phyloP scores from a whole-genome alignment of 2,329 filamentous ascomycete species.

The Diaporthe sp. region DNA sequence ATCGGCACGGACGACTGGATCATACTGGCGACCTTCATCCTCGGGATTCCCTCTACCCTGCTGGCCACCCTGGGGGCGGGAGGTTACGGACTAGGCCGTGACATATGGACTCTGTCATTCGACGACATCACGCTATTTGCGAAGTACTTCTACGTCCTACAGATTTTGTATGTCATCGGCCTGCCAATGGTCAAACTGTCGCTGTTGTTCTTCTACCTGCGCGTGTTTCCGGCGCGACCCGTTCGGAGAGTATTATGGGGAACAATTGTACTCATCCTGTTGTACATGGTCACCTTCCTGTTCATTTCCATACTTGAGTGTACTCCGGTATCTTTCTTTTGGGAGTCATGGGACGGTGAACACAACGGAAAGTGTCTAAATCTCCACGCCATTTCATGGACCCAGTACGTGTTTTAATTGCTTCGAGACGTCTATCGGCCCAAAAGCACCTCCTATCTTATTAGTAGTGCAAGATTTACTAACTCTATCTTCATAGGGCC shows the following conservation, averaged over 20 bases:
- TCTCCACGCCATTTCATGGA: slow-evolving; percentile 54
- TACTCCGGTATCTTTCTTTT: slow-evolving; percentile 54
- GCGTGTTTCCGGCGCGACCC: slow-evolving; percentile 22
- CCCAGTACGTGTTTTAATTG: neutral
- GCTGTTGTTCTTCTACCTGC: slow-evolving; percentile 36
- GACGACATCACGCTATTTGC: slow-evolving; percentile 45
- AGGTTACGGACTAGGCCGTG: slow-evolving; percentile 44
- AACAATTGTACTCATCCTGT: neutral
- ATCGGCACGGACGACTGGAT: slow-evolving; percentile 41
- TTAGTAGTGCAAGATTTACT: neutral
- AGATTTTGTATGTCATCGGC: slow-evolving; percentile 37
- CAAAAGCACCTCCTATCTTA: too few relatives aligned
- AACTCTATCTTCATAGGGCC: slow-evolving; percentile 48
- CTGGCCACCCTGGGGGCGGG: slow-evolving; percentile 33
- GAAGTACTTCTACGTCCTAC: slow-evolving; percentile 44
- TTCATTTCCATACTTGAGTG: slow-evolving; percentile 54
- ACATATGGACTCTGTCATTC: slow-evolving; percentile 46
- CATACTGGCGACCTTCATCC: slow-evolving; percentile 35
- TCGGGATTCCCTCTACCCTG: slow-evolving; percentile 38
- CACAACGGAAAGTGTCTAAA: slow-evolving; percentile 56
- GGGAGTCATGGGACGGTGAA: slow-evolving; percentile 56
- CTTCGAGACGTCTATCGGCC: too few relatives aligned
- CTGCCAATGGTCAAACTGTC: slow-evolving; percentile 32
- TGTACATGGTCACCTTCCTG: slow-evolving; percentile 47
- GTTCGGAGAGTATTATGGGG: slow-evolving; percentile 29